Evolutionary conservation across 83 land plant genomes (phyloP), one percentile per base, ranked within the genome.

Genomic region (Isoetes engelmannii): DNA sequence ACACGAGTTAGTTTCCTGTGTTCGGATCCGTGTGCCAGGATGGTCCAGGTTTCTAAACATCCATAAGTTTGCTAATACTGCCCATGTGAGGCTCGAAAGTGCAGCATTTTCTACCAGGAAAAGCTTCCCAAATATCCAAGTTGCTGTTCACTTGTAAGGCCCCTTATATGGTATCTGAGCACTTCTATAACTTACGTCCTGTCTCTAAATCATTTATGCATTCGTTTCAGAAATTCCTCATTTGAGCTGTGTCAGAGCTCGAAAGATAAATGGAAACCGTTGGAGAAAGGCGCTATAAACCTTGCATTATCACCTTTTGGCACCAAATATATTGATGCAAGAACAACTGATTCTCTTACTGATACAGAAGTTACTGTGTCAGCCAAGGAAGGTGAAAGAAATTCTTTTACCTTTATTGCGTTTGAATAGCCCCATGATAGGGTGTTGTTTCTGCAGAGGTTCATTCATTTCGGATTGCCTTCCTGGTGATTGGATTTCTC

Each of bases 161-260:
- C 37, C 37, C 37, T 28, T 28, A 28, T 28, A 28, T 28, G 37
- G 37, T 28, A 28, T n/a, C 37, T 28, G 37, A 28, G 37, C 37
- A 28, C 37, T 28, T 0, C 37, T 28, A 28, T 28, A 28, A 28
- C 37, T 28, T 28, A 28, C 2, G 37, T 2, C 37, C 21, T 53
- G 10, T 51, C 37, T 20, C 44, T 7, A 13, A 48, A 45, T n/a
- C 42, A 65, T 28, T 51, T 7, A 66, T 19, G 44, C 42, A 12
- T 57, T 67, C 21, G 63, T 57, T 77, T 43, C 84, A 94, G 98
- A 75, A 94, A 94, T 79, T 65, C 51, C 12, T 81, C 92, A 15
- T 74, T 85, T 44, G 87, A 65, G 43, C 37, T 90, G 70, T 93
- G 89, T 7, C 90, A 86, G 81, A 90, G 98, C 66, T 71, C 83